Evolutionary conservation across 2,329 filamentous ascomycete species (phyloP), one percentile per base, ranked within the genome.

Genomic region (Zymoseptoria brevis): DNA sequence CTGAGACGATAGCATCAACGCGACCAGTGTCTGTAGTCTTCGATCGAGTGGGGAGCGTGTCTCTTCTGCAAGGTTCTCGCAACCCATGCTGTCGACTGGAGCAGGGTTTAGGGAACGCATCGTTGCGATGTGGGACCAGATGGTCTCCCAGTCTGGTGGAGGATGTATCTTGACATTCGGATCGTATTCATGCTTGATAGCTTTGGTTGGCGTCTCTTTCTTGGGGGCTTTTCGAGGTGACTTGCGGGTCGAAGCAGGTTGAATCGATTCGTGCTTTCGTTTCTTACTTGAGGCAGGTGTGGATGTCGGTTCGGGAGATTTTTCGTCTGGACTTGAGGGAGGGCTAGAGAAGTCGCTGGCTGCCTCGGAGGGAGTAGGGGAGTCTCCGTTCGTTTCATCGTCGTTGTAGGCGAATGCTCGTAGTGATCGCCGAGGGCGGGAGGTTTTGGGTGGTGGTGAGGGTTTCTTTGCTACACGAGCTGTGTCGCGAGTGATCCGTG

Each of bases 21-120:
- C 84, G 48, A 96, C 81, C 29, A 96, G 82, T 2, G 90, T 96
- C 69, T 96, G 92, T 68, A 95, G 92, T 6, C 92, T 83, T 71
- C 85, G 85, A 69, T 87, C 82, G 57, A 78, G 73, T 16, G 79
- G 77, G 0, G 76, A 73, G 2, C 69, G 73, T 16, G 75, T 72
- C 53, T 80, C 76, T 57, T 83, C 77, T 2, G 88, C 89, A 8
- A 94, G 80, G 7, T 83, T 83, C 74, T 91, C 91, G 75, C 94
- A 99, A 9, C 94, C 94, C 92, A 97, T 96, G 0, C 93, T 97
- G 73, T 99, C 94, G 9, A 99, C 94, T 0, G 93, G 89, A 0
- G 94, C 94, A 0, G 82, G 74, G 48, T 82, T 88, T 75, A 77
- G 82, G 71, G 71, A 88, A 76, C 75, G 87, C 91, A 97, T 96